These are phyloP conservation scores for Talaromyces sp. DNA, from an alignment of 2,329 filamentous ascomycete species.

Conservation along the genomic window DNA sequence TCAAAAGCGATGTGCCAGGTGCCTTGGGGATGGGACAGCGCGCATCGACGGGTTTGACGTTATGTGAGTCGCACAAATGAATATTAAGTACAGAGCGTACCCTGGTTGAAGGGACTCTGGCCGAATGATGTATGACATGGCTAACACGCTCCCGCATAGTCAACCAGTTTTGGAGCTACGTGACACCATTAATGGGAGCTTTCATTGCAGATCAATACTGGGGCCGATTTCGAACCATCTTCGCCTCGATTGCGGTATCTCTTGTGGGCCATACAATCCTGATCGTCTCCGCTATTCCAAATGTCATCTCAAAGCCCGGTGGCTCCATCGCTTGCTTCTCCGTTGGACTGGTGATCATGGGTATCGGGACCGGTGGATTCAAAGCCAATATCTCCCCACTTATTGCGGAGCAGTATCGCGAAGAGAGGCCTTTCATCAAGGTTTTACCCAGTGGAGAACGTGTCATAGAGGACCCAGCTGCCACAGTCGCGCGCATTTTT, in stretches of 20 bases:
- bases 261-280: constrained; percentile 69
- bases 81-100: no score
- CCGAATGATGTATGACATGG: not conserved
- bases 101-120: no score
- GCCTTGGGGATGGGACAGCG: constrained; percentile 63
- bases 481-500: constrained; percentile 69
- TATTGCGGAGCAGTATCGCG: constrained; percentile 70
- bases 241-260: constrained; percentile 65
- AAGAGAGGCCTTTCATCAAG: constrained; percentile 60
- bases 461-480: constrained; percentile 70
- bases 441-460: constrained; percentile 62
- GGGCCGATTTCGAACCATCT: constrained; percentile 71
- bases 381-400: constrained; percentile 77
- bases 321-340: constrained; percentile 66
- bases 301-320: constrained; percentile 61
- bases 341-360: constrained; percentile 67
- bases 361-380: constrained; percentile 78
- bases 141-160: constrained; percentile 31
- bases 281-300: constrained; percentile 65
- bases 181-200: constrained; percentile 62
- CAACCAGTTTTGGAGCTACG: constrained; percentile 65
- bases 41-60: constrained; percentile 55
- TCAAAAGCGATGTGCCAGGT: constrained; percentile 42
- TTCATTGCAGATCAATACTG: constrained; percentile 69
- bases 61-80: constrained; percentile 39